Evolutionary conservation across 192 early-diverging fungal species (phyloP).

Genomic region (Gonapodya sp.): DNA sequence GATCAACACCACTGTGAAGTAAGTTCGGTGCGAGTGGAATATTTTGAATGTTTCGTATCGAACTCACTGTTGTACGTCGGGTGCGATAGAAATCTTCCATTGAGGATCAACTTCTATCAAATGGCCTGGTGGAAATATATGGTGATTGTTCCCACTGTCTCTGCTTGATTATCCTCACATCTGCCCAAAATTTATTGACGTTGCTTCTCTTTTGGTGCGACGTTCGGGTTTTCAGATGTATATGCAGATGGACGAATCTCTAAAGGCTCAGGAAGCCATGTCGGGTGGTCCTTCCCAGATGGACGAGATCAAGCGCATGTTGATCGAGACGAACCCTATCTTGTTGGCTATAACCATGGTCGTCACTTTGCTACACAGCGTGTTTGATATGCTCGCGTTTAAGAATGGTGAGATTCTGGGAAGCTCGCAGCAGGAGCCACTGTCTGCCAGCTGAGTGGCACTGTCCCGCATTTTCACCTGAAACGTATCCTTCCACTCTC

Average conservation of each 20-base stretch:
- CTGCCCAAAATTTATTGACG: background rate
- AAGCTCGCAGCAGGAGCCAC: background rate
- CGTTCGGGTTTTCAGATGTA: conserved; percentile 45
- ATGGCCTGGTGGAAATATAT: conserved; percentile 63
- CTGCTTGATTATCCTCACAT: background rate
- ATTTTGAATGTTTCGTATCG: background rate
- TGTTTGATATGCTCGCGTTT: conserved; percentile 88
- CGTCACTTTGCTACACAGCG: conserved; percentile 68
- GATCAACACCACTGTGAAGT: conserved; percentile 69
- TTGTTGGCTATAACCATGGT: conserved; percentile 63
- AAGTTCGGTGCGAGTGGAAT: conserved; percentile 7
- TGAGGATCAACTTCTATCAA: conserved; percentile 53
- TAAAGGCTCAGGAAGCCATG: conserved; percentile 42
- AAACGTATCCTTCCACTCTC: background rate
- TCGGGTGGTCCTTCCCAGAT: conserved; percentile 44
- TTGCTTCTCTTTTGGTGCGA: background rate
- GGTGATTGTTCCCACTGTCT: background rate
- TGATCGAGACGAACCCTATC: conserved; percentile 80
- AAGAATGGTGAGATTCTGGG: conserved; percentile 62
- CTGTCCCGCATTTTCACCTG: background rate
- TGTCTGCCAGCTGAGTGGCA: background rate
- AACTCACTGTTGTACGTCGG: background rate
- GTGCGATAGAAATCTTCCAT: conserved; percentile 38
- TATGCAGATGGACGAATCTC: conserved; percentile 54
- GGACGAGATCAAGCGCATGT: conserved; percentile 86